A percentile compares a stretch with the other conserved stretches of the same genome.
Evolutionary conservation across 2,329 filamentous ascomycete species (phyloP).

Genomic region (Grosmannia huntii): DNA sequence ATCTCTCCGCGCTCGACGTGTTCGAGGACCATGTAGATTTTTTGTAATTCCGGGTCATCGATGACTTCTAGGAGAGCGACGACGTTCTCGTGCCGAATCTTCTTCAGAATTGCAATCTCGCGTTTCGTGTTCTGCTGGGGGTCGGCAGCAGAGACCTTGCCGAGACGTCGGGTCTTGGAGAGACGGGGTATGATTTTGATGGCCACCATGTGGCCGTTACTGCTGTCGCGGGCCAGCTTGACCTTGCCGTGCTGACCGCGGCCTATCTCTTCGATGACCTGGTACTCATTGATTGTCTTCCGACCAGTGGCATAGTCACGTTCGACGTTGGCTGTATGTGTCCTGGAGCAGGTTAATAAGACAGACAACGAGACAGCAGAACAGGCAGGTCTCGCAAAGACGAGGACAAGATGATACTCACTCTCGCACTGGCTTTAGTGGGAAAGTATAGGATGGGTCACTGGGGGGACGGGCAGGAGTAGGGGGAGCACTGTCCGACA

Average conservation of each 20-base stretch:
- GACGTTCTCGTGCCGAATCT: slow-evolving; percentile 94
- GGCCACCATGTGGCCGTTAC: slow-evolving; percentile 68
- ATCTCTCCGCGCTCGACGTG: slow-evolving; percentile 92
- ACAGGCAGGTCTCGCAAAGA: neutral
- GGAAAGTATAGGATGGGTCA: slow-evolving; percentile 54
- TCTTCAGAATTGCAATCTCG: slow-evolving; percentile 96
- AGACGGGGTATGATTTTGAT: slow-evolving; percentile 98
- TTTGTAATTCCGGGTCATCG: slow-evolving; percentile 88
- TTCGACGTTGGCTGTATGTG: slow-evolving; percentile 83
- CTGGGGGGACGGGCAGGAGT: slow-evolving; percentile 41
- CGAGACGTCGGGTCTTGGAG: slow-evolving; percentile 85
- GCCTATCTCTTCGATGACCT: slow-evolving; percentile 91
- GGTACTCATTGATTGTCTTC: slow-evolving; percentile 95
- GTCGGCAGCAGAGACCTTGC: slow-evolving; percentile 56
- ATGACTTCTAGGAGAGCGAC: slow-evolving; percentile 94
- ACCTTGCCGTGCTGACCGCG: slow-evolving; percentile 96
- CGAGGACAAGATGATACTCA: slow-evolving; percentile 31
- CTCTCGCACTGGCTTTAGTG: slow-evolving; percentile 64
- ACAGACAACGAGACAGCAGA: neutral
- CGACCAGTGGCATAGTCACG: slow-evolving; percentile 79
- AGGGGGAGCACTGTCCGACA: slow-evolving; percentile 41
- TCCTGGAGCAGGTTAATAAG: slow-evolving; percentile 34
- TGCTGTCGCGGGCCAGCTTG: slow-evolving; percentile 75
- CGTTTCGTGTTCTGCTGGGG: slow-evolving; percentile 75
- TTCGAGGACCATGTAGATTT: slow-evolving; percentile 96